A percentile compares a stretch with the other conserved stretches of the same genome.
Evolutionary conservation across 169 alveolate species (phyloP).

Genomic region (Prorocentrum cordatum): DNA sequence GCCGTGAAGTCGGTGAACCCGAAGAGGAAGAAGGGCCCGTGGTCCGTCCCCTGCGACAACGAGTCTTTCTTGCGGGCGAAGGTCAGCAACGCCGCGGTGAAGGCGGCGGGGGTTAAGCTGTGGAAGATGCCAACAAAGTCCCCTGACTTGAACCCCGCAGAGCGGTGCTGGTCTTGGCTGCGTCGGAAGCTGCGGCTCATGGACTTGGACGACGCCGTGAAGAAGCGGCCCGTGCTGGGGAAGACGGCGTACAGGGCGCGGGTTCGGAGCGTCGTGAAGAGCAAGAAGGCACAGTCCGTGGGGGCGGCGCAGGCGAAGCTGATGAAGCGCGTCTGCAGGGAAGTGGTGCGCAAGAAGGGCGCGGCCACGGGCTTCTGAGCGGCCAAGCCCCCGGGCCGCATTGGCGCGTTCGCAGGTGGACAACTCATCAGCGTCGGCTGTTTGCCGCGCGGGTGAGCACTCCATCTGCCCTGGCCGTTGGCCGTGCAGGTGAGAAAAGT

Average conservation of each 20-base stretch:
- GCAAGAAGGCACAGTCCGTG: not conserved
- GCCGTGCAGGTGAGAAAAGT: too few relatives aligned
- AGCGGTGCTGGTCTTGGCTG: not conserved
- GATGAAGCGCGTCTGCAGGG: not conserved
- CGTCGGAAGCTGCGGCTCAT: not conserved
- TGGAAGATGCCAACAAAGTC: conserved; percentile 9
- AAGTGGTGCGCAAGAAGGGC: too few relatives aligned
- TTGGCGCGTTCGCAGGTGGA: too few relatives aligned
- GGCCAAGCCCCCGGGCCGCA: too few relatives aligned
- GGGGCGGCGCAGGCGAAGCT: not conserved
- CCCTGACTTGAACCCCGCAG: conserved; percentile 10
- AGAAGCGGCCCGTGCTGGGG: not conserved
- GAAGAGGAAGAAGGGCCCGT: not conserved
- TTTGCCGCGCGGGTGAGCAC: too few relatives aligned
- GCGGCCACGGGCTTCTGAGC: too few relatives aligned
- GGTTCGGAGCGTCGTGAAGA: not conserved
- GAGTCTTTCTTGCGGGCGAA: not conserved
- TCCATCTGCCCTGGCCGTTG: too few relatives aligned
- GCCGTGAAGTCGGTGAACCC: not conserved
- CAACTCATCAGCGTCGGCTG: too few relatives aligned
- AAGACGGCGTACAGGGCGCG: conserved; percentile 2
- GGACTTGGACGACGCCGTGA: not conserved
- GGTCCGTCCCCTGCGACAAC: conserved; percentile 24
- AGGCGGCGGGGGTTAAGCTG: not conserved
- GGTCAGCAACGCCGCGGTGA: not conserved